phyloP scores from a whole-genome alignment of 2,329 filamentous ascomycete species.

The Teratosphaeria gauchensis region DNA sequence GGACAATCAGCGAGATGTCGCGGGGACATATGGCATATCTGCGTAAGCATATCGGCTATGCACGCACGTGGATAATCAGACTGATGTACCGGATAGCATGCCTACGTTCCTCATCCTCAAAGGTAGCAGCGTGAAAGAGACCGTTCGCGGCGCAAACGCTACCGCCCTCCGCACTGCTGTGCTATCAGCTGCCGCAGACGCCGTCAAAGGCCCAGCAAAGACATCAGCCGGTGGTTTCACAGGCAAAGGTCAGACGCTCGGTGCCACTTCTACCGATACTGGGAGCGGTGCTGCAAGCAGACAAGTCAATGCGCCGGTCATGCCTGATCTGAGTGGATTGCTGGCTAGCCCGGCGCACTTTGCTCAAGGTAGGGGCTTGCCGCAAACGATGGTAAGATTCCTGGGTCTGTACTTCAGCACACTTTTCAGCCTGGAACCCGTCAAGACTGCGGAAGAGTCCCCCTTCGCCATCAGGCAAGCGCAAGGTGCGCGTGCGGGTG shows the following conservation, averaged over 20 bases:
- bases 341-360: constrained; percentile 19
- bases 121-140: constrained; percentile 34
- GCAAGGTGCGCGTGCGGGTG: constrained; percentile 2
- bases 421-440: constrained; percentile 36
- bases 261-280: constrained; percentile 7
- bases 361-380: constrained; percentile 25
- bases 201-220: constrained; percentile 27
- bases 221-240: constrained; percentile 26
- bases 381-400: constrained; percentile 34
- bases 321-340: constrained; percentile 12
- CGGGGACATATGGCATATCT: constrained; percentile 39
- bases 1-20: constrained; percentile 42
- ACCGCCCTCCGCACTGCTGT: constrained; percentile 38
- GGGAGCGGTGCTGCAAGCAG: constrained; percentile 10
- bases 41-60: constrained; percentile 25
- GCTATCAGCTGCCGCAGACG: constrained; percentile 34
- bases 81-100: constrained; percentile 24
- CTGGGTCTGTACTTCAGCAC: constrained; percentile 38
- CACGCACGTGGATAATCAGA: neutral
- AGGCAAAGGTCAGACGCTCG: constrained; percentile 35
- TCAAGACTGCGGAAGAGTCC: constrained; percentile 34
- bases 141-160: constrained; percentile 40
- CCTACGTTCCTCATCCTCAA: constrained; percentile 42
- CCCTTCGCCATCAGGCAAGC: constrained; percentile 31
- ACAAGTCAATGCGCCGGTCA: constrained; percentile 22